Evolutionary conservation across 148 eudicot species (phyloP).

Genomic region (Cornus controversa): DNA sequence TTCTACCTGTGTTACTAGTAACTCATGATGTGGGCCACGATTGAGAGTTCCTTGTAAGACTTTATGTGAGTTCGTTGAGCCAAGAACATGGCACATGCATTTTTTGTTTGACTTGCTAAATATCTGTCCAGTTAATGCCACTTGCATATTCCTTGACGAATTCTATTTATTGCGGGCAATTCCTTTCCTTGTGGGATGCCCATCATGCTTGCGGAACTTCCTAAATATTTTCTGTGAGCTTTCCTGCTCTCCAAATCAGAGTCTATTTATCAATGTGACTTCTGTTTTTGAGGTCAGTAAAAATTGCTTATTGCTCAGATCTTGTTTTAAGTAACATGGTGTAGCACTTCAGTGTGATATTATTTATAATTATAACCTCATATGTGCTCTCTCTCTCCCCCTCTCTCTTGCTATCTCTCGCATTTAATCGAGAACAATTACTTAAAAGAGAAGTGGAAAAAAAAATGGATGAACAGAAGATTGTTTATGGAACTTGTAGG

Average conservation of each 20-base stretch:
- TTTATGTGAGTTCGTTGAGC: background rate
- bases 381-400: background rate
- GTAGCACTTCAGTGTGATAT: background rate
- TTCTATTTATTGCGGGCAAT: conserved; percentile 48
- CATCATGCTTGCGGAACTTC: conserved; percentile 77
- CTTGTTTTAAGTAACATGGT: background rate
- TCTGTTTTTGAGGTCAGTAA: conserved; percentile 50
- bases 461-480: background rate
- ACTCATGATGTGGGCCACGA: background rate
- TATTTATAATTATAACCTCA: background rate
- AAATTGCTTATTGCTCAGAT: conserved; percentile 5
- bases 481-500: background rate
- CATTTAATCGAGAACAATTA: no score
- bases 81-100: background rate
- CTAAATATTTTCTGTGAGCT: conserved; percentile 72
- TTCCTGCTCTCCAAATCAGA: conserved; percentile 79
- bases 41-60: background rate
- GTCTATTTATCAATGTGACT: conserved; percentile 64
- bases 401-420: background rate
- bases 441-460: background rate
- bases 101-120: background rate
- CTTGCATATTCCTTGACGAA: background rate
- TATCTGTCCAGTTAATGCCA: background rate
- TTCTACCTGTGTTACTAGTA: background rate
- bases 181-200: conserved; percentile 67